A percentile compares a stretch with the other conserved stretches of the same genome.
Conservation (phyloP, 306 rosid species). For the Begonia loranthoides region DNA sequence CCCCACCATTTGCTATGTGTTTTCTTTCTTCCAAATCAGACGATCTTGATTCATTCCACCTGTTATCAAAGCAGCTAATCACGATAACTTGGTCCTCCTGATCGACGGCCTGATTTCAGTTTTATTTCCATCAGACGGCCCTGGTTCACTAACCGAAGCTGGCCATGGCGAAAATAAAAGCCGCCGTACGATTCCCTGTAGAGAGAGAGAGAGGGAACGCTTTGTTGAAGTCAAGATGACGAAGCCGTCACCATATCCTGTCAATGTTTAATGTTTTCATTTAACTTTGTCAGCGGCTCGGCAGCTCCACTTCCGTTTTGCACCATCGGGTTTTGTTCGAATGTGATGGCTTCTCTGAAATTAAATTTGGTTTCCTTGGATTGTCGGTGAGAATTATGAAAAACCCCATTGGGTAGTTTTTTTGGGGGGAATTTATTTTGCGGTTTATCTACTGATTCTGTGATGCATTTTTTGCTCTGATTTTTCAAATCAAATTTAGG, state of each 20-base stretch:
- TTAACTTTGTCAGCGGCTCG: neutral
- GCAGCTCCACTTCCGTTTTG: neutral
- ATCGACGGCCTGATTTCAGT: neutral
- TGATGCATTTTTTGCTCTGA: too few relatives aligned
- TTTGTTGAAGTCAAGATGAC: constrained; percentile 9
- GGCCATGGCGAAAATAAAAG: too few relatives aligned
- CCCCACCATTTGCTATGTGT: too few relatives aligned
- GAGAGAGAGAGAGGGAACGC: constrained; percentile 2
- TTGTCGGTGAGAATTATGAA: neutral
- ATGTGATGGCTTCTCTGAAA: neutral
- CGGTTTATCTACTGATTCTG: too few relatives aligned
- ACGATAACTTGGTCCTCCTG: neutral
- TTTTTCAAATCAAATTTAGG: too few relatives aligned
- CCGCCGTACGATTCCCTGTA: too few relatives aligned
- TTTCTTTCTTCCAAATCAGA: too few relatives aligned
- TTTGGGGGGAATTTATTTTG: too few relatives aligned
- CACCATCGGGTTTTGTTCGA: neutral
- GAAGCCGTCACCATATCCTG: constrained; percentile 2
- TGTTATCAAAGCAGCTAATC: neutral
- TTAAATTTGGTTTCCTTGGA: neutral
- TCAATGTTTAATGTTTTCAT: constrained; percentile 1
- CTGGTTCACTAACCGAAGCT: too few relatives aligned
- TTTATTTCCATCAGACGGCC: too few relatives aligned
- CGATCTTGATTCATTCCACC: neutral
- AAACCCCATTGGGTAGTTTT: too few relatives aligned